A percentile compares a stretch with the other conserved stretches of the same genome.
These are phyloP conservation scores for Xerocomus nothofagi DNA, from an alignment of 1,284 basidiomycete species.

Conservation along the genomic window DNA sequence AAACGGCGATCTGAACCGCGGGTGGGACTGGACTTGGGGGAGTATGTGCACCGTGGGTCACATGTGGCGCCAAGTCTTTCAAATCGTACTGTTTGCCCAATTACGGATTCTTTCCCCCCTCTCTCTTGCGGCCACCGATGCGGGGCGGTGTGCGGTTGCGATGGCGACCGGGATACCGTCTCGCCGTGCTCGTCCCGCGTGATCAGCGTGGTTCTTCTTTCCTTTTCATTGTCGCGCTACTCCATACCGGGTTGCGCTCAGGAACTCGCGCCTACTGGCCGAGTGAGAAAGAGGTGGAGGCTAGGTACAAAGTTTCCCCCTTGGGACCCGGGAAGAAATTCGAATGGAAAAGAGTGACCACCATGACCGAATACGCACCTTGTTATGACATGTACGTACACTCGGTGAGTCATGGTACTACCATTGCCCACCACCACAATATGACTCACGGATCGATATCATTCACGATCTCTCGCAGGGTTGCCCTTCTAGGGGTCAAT, in stretches of 20 bases:
- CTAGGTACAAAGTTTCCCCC: conserved; percentile 22
- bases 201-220: conserved; percentile 3
- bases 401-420: conserved; percentile 2
- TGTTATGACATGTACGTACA: conserved; percentile 17
- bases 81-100: not conserved
- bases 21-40: not conserved
- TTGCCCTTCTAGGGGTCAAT: conserved; percentile 14
- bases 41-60: not conserved
- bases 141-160: conserved; percentile 17
- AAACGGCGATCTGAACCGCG: conserved; percentile 12
- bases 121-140: conserved; percentile 10
- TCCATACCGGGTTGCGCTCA: conserved; percentile 6
- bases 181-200: conserved; percentile 4
- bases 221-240: conserved; percentile 1
- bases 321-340: conserved; percentile 5
- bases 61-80: not conserved
- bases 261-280: conserved; percentile 1
- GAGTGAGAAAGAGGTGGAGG: conserved; percentile 7
- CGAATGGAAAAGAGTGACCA: conserved; percentile 10
- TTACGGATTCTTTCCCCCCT: not conserved
- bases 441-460: conserved; percentile 12
- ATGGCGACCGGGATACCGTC: conserved; percentile 32
- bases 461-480: conserved; percentile 15
- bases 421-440: conserved; percentile 4
- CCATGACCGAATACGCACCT: conserved; percentile 13